phyloP scores from a whole-genome alignment of 768 basidiomycete species.

The Candolleomyces eurysporus region DNA sequence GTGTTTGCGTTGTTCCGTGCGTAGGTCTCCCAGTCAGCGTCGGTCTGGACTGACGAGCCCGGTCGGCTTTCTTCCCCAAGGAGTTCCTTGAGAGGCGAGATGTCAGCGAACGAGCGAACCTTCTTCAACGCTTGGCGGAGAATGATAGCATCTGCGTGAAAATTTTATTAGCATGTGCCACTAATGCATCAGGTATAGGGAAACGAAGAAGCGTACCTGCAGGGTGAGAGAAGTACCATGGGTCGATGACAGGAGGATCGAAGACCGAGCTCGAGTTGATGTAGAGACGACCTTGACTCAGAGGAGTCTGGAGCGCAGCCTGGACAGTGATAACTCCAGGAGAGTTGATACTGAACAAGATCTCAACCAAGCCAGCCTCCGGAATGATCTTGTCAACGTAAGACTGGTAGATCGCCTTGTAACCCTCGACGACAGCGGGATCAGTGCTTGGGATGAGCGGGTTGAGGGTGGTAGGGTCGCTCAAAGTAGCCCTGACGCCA shows the following conservation, averaged over 20 bases:
- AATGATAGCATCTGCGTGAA: constrained; percentile 36
- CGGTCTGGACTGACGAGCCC: constrained; percentile 41
- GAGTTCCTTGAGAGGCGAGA: constrained; percentile 46
- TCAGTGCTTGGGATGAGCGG: constrained; percentile 44
- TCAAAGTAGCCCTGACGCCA: constrained; percentile 10
- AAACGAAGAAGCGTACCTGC: constrained; percentile 33
- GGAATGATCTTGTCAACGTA: constrained; percentile 38
- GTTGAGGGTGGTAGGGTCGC: constrained; percentile 3
- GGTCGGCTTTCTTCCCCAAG: constrained; percentile 27
- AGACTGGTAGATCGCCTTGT: constrained; percentile 52
- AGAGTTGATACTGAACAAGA: constrained; percentile 44
- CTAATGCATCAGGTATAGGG: not conserved
- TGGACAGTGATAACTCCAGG: constrained; percentile 50
- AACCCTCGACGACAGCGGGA: constrained; percentile 47
- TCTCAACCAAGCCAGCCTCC: constrained; percentile 53
- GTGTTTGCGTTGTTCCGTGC: constrained; percentile 41
- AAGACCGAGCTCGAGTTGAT: constrained; percentile 62
- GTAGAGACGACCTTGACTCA: constrained; percentile 60
- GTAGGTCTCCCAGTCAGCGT: constrained; percentile 56
- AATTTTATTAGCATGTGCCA: not conserved
- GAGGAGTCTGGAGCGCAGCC: constrained; percentile 63
- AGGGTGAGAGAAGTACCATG: constrained; percentile 57
- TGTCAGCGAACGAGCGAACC: constrained; percentile 51
- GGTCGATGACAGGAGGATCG: constrained; percentile 61
- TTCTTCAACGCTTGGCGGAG: constrained; percentile 63